These are phyloP conservation scores for Escovopsis sp. DNA, from an alignment of 2,329 filamentous ascomycete species.

Conservation along the genomic window DNA sequence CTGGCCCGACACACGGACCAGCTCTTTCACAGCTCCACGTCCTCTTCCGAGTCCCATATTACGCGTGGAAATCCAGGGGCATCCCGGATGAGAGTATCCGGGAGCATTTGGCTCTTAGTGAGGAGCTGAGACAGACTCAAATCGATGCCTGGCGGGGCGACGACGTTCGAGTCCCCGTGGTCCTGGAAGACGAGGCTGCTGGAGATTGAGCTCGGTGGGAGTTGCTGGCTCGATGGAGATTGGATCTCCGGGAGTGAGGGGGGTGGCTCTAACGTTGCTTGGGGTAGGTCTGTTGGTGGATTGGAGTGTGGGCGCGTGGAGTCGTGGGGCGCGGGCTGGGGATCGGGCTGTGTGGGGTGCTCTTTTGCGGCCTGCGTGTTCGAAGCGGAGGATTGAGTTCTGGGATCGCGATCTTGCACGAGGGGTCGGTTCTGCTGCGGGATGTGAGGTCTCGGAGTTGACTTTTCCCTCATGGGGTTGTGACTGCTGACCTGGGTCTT, in stretches of 20 bases:
- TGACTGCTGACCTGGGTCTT: too few relatives aligned
- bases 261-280: slow-evolving; percentile 24
- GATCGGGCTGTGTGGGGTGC: too few relatives aligned
- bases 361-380: background rate
- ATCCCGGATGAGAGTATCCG: slow-evolving; percentile 29
- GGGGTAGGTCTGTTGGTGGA: slow-evolving; percentile 13
- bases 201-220: background rate
- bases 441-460: too few relatives aligned
- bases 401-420: too few relatives aligned
- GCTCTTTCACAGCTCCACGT: too few relatives aligned
- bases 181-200: slow-evolving; percentile 16
- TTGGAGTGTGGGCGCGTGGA: slow-evolving; percentile 1
- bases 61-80: slow-evolving; percentile 17
- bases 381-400: too few relatives aligned
- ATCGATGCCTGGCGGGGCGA: slow-evolving; percentile 6
- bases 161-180: slow-evolving; percentile 9
- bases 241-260: slow-evolving; percentile 16
- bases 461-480: too few relatives aligned
- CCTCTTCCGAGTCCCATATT: slow-evolving; percentile 25
- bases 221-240: background rate
- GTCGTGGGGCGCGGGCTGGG: too few relatives aligned
- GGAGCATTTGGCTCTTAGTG: slow-evolving; percentile 37
- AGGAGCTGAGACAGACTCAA: slow-evolving; percentile 30
- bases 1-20: too few relatives aligned
- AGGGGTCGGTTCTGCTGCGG: too few relatives aligned